Evolutionary conservation across 2,329 filamentous ascomycete species (phyloP).

Genomic region (Alternaria triticimaculans): DNA sequence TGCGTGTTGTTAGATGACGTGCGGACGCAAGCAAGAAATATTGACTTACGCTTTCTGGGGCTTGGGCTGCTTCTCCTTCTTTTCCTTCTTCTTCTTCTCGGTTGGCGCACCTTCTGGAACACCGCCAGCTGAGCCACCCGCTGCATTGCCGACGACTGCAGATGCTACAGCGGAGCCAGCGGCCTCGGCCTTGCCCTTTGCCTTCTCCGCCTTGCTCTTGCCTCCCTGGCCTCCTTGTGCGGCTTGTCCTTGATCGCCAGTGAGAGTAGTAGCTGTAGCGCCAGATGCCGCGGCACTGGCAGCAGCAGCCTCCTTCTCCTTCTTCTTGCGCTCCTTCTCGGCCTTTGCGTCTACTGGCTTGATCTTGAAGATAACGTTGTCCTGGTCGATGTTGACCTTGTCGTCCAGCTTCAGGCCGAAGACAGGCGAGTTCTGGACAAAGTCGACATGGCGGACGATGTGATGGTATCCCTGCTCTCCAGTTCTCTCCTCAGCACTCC

Average conservation of each 20-base stretch:
- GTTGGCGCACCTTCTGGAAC: conserved; percentile 52
- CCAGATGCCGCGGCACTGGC: conserved; percentile 62
- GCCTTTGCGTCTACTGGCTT: conserved; percentile 90
- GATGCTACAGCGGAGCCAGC: conserved; percentile 59
- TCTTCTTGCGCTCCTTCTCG: conserved; percentile 96
- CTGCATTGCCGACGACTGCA: conserved; percentile 53
- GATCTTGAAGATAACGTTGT: conserved; percentile 85
- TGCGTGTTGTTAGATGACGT: conserved; percentile 26
- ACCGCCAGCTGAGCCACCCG: conserved; percentile 25
- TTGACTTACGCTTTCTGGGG: conserved; percentile 58
- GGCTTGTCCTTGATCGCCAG: conserved; percentile 40
- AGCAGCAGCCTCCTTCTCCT: conserved; percentile 77
- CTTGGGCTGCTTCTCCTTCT: conserved; percentile 88
- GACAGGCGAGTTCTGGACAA: conserved; percentile 84
- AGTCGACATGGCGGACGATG: conserved; percentile 90
- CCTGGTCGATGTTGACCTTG: conserved; percentile 79
- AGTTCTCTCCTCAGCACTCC: conserved; percentile 85
- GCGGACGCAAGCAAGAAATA: not conserved
- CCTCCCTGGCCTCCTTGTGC: conserved; percentile 47
- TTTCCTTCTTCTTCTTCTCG: conserved; percentile 75
- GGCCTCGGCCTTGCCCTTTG: conserved; percentile 62
- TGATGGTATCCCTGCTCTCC: conserved; percentile 89
- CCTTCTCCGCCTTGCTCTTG: conserved; percentile 54
- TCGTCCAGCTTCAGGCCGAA: conserved; percentile 75
- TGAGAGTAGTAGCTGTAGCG: conserved; percentile 49